phyloP scores from a whole-genome alignment of 2,329 filamentous ascomycete species.

The Microsporum audouinii region DNA sequence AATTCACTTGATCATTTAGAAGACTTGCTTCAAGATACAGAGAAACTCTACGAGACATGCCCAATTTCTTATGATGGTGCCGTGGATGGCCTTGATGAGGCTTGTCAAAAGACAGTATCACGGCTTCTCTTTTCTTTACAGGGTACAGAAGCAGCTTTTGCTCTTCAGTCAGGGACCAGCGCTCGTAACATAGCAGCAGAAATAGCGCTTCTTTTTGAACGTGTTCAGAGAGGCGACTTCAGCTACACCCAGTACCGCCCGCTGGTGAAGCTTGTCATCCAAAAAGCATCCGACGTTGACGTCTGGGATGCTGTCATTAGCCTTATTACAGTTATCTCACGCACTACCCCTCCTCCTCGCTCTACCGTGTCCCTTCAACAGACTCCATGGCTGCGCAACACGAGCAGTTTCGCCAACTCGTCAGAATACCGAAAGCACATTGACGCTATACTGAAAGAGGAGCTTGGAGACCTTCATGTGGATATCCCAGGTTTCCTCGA shows the following conservation, averaged over 20 bases:
- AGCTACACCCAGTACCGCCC: constrained; percentile 8
- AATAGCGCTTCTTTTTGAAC: constrained; percentile 3
- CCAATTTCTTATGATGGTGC: no score
- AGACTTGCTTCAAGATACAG: no score
- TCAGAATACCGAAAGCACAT: constrained; percentile 21
- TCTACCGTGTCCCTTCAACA: constrained; percentile 10
- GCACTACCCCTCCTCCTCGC: no score
- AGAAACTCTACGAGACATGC: no score
- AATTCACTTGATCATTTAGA: no score
- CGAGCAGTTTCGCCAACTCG: constrained; percentile 22
- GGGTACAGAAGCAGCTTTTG: constrained; percentile 7
- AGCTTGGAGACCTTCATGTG: constrained; percentile 20
- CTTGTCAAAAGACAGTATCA: background rate
- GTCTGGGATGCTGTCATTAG: constrained; percentile 12
- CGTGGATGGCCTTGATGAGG: no score
- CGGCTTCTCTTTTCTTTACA: background rate
- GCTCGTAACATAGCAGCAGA: constrained; percentile 6
- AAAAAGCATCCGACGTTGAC: constrained; percentile 11
- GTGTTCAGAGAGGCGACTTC: constrained; percentile 4
- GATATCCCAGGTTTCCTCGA: constrained; percentile 19
- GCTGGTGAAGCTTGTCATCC: constrained; percentile 9
- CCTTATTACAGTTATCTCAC: constrained; percentile 9
- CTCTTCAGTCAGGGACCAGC: constrained; percentile 6
- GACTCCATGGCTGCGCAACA: constrained; percentile 20
- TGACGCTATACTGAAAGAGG: constrained; percentile 19